These are phyloP conservation scores for Eucalyptus coolabah DNA, from an alignment of 345 rosid genomes.

Conservation along the genomic window DNA sequence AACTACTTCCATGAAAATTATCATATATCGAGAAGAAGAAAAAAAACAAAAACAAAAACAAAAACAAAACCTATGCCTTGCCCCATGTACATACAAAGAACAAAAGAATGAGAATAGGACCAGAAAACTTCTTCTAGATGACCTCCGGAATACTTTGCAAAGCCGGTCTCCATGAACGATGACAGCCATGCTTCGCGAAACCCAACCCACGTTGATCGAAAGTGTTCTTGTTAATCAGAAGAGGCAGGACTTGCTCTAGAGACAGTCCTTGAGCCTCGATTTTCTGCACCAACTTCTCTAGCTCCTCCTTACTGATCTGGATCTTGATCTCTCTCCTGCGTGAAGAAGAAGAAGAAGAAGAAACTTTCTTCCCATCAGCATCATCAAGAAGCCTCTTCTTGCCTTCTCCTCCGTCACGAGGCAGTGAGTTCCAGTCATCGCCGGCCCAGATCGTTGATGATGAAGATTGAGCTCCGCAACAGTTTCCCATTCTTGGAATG, in stretches of 20 bases:
- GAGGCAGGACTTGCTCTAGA: neutral
- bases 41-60: too few relatives aligned
- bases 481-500: slow-evolving; percentile 30
- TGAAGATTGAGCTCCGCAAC: neutral
- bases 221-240: neutral
- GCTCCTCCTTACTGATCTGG: neutral
- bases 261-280: neutral
- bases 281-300: neutral
- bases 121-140: neutral
- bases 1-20: neutral
- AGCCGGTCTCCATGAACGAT: neutral
- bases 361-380: neutral
- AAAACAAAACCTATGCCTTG: neutral
- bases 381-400: neutral
- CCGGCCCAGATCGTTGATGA: slow-evolving; percentile 4
- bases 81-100: neutral
- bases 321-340: neutral
- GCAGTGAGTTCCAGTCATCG: slow-evolving; percentile 21
- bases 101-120: neutral
- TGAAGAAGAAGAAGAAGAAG: neutral
- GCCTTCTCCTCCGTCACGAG: neutral
- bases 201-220: neutral
- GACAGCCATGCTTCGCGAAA: neutral
- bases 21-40: neutral
- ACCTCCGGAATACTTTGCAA: neutral